A percentile compares a stretch with the other conserved stretches of the same genome.
Evolutionary conservation across 352 stramenopile genomes (phyloP).

Genomic region (Pythium apleroticum): DNA sequence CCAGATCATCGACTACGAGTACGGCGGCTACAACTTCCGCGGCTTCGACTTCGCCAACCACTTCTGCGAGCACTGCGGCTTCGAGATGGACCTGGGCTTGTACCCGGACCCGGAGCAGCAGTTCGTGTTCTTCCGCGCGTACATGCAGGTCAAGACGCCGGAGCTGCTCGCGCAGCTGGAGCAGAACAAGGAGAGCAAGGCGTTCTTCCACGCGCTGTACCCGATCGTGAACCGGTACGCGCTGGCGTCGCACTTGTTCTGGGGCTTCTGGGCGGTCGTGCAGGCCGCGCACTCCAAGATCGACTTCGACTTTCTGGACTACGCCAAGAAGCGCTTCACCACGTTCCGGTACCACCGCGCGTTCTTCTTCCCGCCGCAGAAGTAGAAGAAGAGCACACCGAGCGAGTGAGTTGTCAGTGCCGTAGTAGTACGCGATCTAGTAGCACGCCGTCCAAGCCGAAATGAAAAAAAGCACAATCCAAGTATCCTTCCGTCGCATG

Average conservation of each 20-base stretch:
- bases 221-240: constrained; percentile 86
- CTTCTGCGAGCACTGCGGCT: constrained; percentile 94
- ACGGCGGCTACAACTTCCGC: constrained; percentile 92
- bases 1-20: constrained; percentile 96
- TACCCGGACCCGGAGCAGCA: constrained; percentile 85
- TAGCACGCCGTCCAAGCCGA: not conserved
- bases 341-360: constrained; percentile 77
- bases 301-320: constrained; percentile 89
- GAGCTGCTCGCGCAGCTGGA: constrained; percentile 64
- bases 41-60: constrained; percentile 95
- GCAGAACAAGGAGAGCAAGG: constrained; percentile 72
- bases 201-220: constrained; percentile 83
- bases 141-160: constrained; percentile 72
- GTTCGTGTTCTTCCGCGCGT: constrained; percentile 85
- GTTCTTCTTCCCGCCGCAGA: constrained; percentile 46
- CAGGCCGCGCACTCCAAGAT: constrained; percentile 90
- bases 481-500: not conserved
- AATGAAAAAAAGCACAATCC: not conserved
- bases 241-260: constrained; percentile 91
- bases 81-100: constrained; percentile 87
- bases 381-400: not conserved
- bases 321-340: constrained; percentile 77
- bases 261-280: constrained; percentile 93
- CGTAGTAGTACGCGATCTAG: not conserved
- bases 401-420: not conserved